These are phyloP conservation scores for Pseudopithomyces chartarum DNA, from an alignment of 2,329 filamentous ascomycete genomes.

Conservation along the genomic window DNA sequence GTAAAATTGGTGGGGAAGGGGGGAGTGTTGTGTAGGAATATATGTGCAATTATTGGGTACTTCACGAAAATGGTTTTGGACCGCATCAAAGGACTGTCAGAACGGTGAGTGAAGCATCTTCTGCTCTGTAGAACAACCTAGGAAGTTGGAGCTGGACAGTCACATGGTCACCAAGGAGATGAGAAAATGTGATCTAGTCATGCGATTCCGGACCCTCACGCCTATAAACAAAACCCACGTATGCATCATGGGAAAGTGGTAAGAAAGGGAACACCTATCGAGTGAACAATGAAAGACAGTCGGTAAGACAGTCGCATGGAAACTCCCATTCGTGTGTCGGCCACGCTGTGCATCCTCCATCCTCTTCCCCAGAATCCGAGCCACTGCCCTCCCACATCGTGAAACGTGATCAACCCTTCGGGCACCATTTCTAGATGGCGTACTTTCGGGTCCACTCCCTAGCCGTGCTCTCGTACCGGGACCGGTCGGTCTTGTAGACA, in stretches of 20 bases:
- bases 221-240: slow-evolving; percentile 30
- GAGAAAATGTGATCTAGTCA: slow-evolving; percentile 13
- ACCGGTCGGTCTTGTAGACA: slow-evolving; percentile 98
- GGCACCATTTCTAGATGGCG: slow-evolving; percentile 69
- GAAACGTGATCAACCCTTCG: slow-evolving; percentile 31
- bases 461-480: slow-evolving; percentile 93
- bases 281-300: slow-evolving; percentile 39
- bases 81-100: background rate
- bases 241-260: slow-evolving; percentile 30
- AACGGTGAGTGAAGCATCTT: no score
- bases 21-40: no score
- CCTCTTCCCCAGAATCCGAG: slow-evolving; percentile 25
- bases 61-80: background rate
- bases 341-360: slow-evolving; percentile 32
- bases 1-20: no score
- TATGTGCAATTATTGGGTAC: background rate
- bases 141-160: no score
- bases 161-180: background rate
- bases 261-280: slow-evolving; percentile 25
- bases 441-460: slow-evolving; percentile 99
- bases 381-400: slow-evolving; percentile 26
- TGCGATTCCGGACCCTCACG: slow-evolving; percentile 21
- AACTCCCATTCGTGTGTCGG: slow-evolving; percentile 32
- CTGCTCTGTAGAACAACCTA: no score
- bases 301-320: slow-evolving; percentile 30